phyloP scores from a whole-genome alignment of 371 early-diverging fungal species.

The Mucor racemosus region DNA sequence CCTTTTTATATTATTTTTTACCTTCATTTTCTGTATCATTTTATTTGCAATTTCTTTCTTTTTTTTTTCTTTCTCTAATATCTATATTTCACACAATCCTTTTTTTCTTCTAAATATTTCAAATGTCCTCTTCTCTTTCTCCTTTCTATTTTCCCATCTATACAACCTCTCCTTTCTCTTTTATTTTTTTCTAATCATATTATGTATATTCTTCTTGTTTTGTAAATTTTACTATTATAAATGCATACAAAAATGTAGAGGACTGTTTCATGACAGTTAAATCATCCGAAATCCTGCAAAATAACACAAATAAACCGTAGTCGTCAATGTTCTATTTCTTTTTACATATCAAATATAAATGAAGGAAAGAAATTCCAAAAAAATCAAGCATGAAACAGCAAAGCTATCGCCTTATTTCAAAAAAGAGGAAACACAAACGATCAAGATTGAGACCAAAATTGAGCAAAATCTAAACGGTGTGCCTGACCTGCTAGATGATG shows the following conservation, averaged over 20 bases:
- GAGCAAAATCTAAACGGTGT: conserved; percentile 23
- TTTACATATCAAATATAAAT: not conserved
- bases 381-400: not conserved
- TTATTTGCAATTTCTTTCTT: conserved; percentile 3
- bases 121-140: no score
- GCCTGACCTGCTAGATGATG: conserved; percentile 63
- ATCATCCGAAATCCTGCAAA: not conserved
- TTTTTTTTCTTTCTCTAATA: not conserved
- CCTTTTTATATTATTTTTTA: not conserved
- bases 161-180: no score
- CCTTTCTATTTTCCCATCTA: not conserved
- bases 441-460: not conserved
- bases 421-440: not conserved
- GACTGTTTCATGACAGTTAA: conserved; percentile 7
- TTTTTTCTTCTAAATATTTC: not conserved
- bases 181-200: not conserved
- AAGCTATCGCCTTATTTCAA: not conserved
- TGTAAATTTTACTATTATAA: not conserved
- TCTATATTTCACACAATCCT: not conserved
- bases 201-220: not conserved
- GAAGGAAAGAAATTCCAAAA: not conserved
- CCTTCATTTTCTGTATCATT: conserved; percentile 3
- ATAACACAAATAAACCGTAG: not conserved
- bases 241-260: not conserved
- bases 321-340: not conserved